Percentiles rank a stretch among this genome's conserved stretches.
Conservation (phyloP, 2,329 filamentous ascomycete genomes). For the Cadophora luteo-olivacea region DNA sequence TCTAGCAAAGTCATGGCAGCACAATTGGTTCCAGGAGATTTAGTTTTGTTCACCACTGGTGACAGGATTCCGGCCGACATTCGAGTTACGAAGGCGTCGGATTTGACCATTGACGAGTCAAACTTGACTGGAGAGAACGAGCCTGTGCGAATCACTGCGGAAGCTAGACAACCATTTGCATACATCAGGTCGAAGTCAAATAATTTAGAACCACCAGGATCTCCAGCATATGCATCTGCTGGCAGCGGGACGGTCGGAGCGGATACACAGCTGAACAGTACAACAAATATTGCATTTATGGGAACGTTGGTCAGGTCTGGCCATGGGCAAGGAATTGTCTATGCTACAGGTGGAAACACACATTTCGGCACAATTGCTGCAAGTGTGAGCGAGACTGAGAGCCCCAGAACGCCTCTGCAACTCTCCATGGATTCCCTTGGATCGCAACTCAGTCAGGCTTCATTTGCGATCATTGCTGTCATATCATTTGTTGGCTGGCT, state of each 20-base stretch:
- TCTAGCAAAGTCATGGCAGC: constrained; percentile 87
- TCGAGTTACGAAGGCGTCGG: constrained; percentile 86
- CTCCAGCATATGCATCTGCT: constrained; percentile 64
- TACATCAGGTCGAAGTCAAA: constrained; percentile 40
- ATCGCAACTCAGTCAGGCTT: constrained; percentile 95
- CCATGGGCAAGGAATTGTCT: constrained; percentile 95
- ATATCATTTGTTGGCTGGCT: constrained; percentile 91
- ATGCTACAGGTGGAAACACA: constrained; percentile 90
- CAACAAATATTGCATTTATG: constrained; percentile 97
- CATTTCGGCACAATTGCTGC: constrained; percentile 97
- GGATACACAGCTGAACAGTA: constrained; percentile 73
- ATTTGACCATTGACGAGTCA: constrained; percentile 93
- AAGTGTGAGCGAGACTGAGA: constrained; percentile 93
- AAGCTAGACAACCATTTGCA: constrained; percentile 55
- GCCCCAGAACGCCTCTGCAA: constrained; percentile 90
- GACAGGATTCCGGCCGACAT: constrained; percentile 97
- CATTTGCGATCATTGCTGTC: constrained; percentile 90
- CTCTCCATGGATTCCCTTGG: constrained; percentile 97
- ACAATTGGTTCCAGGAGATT: constrained; percentile 88
- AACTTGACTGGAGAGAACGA: constrained; percentile 98
- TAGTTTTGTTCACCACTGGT: constrained; percentile 93
- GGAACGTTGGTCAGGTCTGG: constrained; percentile 94
- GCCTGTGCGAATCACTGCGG: constrained; percentile 79
- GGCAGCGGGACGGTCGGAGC: constrained; percentile 65
- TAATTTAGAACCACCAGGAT: constrained; percentile 50